Conservation (phyloP, 2,329 filamentous ascomycete genomes). For the Tolypocladium inflatum region DNA sequence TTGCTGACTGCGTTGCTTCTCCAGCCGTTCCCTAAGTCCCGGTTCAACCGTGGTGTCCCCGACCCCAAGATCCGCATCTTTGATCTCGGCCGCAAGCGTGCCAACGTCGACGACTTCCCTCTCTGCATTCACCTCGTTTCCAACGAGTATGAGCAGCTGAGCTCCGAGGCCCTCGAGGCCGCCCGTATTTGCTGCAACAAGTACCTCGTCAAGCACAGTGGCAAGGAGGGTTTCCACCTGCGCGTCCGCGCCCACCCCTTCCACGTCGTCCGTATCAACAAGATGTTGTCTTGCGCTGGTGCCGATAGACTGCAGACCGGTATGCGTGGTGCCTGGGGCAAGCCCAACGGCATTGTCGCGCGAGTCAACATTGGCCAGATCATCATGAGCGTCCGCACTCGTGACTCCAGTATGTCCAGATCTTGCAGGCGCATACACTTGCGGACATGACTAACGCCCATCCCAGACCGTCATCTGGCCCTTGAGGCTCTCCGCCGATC, state of each 20-base stretch:
- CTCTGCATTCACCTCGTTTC: constrained; percentile 98
- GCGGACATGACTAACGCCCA: constrained; percentile 14
- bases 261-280: constrained; percentile 99
- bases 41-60: constrained; percentile 99
- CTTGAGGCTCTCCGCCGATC: constrained; percentile 98
- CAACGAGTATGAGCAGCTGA: constrained; percentile 99
- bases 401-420: constrained; percentile 67
- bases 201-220: constrained; percentile 66
- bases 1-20: constrained; percentile 3
- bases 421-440: too few relatives aligned
- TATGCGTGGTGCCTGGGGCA: constrained; percentile 99
- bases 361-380: constrained; percentile 99
- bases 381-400: constrained; percentile 92
- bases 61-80: constrained; percentile 89
- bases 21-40: constrained; percentile 96
- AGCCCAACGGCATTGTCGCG: constrained; percentile 97
- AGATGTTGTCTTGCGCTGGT: constrained; percentile 99
- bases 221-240: constrained; percentile 68
- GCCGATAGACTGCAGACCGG: constrained; percentile 99
- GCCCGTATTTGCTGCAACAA: constrained; percentile 99
- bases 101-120: constrained; percentile 98
- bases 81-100: constrained; percentile 97
- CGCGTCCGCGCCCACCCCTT: constrained; percentile 89
- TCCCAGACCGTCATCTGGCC: constrained; percentile 72
- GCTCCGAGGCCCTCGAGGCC: constrained; percentile 97